phyloP scores from a whole-genome alignment of 371 early-diverging fungal species.

The Mortierella sp. region DNA sequence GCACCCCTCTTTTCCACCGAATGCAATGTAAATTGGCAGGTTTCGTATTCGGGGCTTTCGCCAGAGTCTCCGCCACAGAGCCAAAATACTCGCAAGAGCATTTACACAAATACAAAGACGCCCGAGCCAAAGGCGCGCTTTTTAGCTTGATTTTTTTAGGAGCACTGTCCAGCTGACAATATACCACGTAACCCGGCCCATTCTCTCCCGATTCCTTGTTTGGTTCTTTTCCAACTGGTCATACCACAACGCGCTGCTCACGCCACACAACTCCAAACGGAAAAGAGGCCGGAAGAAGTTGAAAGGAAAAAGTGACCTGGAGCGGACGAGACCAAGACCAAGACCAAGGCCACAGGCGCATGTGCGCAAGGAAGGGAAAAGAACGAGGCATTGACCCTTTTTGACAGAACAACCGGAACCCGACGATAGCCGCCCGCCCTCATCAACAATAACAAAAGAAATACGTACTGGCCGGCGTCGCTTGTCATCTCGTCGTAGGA shows the following conservation, averaged over 20 bases:
- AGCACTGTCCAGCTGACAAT: not conserved
- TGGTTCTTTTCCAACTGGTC: not conserved
- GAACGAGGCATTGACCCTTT: not conserved
- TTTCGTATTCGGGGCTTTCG: too few relatives aligned
- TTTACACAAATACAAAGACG: too few relatives aligned
- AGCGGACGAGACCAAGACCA: too few relatives aligned
- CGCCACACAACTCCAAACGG: not conserved
- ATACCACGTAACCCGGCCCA: not conserved
- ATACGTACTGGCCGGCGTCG: conserved; percentile 45
- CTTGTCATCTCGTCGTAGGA: conserved; percentile 42
- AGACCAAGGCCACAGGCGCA: too few relatives aligned
- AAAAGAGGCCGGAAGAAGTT: not conserved
- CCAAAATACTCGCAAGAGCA: too few relatives aligned
- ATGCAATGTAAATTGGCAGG: too few relatives aligned
- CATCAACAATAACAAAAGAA: conserved; percentile 5
- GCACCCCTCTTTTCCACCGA: too few relatives aligned
- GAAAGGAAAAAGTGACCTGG: too few relatives aligned
- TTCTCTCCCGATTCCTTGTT: not conserved
- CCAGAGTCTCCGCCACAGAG: too few relatives aligned
- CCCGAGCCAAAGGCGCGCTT: too few relatives aligned
- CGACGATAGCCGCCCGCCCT: too few relatives aligned
- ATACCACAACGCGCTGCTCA: not conserved
- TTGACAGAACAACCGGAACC: too few relatives aligned
- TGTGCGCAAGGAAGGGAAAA: not conserved
- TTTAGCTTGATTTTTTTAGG: not conserved